Conservation (phyloP, 1,139 yeast genomes). For the Tardiomyces depauwii region DNA sequence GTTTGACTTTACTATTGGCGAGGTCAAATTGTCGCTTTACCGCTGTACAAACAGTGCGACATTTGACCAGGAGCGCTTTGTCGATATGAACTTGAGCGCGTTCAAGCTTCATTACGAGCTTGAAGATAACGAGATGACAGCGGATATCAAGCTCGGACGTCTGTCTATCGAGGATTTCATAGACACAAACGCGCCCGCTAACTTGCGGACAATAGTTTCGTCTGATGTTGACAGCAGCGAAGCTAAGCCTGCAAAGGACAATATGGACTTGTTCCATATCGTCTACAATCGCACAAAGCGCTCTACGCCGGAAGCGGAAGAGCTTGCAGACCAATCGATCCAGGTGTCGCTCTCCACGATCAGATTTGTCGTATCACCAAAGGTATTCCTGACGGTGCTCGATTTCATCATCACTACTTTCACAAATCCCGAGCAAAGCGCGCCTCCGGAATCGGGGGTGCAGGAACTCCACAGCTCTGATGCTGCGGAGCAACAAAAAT, state of each 20-base stretch:
- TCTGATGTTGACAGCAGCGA: slow-evolving; percentile 38
- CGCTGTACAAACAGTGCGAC: slow-evolving; percentile 56
- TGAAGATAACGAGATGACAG: slow-evolving; percentile 50
- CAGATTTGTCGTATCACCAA: slow-evolving; percentile 64
- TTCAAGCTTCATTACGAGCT: slow-evolving; percentile 50
- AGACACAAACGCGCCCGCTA: slow-evolving; percentile 50
- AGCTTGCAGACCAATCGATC: slow-evolving; percentile 52
- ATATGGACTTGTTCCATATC: slow-evolving; percentile 44
- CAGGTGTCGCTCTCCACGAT: slow-evolving; percentile 72
- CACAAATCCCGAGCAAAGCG: slow-evolving; percentile 27
- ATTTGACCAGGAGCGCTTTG: slow-evolving; percentile 53
- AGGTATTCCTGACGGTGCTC: slow-evolving; percentile 63
- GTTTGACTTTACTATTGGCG: slow-evolving; percentile 54
- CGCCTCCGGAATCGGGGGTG: not conserved
- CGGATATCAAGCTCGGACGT: slow-evolving; percentile 54
- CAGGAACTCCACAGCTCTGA: not conserved
- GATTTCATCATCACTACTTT: slow-evolving; percentile 82
- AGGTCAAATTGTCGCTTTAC: slow-evolving; percentile 50
- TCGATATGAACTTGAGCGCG: slow-evolving; percentile 61
- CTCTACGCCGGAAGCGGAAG: not conserved
- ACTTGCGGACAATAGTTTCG: slow-evolving; percentile 59
- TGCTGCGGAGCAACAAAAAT: not conserved
- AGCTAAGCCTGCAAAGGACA: not conserved
- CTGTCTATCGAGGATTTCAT: slow-evolving; percentile 66
- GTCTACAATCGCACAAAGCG: slow-evolving; percentile 35